These are phyloP conservation scores for Exserohilum rostratum DNA, from an alignment of 2,329 filamentous ascomycete species.

Conservation along the genomic window DNA sequence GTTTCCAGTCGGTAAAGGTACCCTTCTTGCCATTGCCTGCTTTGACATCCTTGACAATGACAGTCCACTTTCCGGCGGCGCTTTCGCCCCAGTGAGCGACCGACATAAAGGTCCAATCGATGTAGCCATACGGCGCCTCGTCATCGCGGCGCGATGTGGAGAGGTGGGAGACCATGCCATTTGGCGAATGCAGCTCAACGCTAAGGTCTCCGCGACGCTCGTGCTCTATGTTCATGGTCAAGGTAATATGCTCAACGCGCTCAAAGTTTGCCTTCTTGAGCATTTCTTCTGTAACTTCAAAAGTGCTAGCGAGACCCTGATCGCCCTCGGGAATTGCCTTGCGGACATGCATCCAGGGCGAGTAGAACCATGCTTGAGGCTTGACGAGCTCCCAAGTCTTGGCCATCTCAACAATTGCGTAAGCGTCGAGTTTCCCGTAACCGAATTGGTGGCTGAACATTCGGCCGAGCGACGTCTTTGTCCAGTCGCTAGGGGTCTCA, in stretches of 20 bases:
- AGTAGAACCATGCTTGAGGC: slow-evolving; percentile 92
- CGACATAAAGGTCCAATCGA: slow-evolving; percentile 99
- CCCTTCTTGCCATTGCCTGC: slow-evolving; percentile 75
- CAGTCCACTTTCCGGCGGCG: slow-evolving; percentile 86
- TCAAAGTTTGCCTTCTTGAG: slow-evolving; percentile 82
- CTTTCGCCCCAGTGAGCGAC: slow-evolving; percentile 96
- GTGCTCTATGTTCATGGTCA: slow-evolving; percentile 96
- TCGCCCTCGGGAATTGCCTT: slow-evolving; percentile 84
- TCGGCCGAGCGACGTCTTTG: slow-evolving; percentile 78
- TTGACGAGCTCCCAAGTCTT: slow-evolving; percentile 88
- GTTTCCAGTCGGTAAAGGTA: slow-evolving; percentile 85
- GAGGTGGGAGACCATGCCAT: slow-evolving; percentile 81
- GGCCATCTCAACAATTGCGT: slow-evolving; percentile 80
- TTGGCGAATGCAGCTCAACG: slow-evolving; percentile 86
- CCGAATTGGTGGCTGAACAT: slow-evolving; percentile 94
- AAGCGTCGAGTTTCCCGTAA: slow-evolving; percentile 94
- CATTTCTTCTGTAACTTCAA: slow-evolving; percentile 82
- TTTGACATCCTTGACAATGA: slow-evolving; percentile 83
- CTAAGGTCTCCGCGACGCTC: slow-evolving; percentile 87
- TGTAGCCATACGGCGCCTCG: slow-evolving; percentile 70
- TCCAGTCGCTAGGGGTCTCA: slow-evolving; percentile 79
- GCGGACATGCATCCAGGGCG: slow-evolving; percentile 91
- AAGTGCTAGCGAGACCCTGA: slow-evolving; percentile 76
- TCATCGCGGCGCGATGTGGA: slow-evolving; percentile 77
- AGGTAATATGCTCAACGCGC: slow-evolving; percentile 89